These are phyloP conservation scores for Quercus agrifolia DNA, from an alignment of 306 rosid species.

Conservation along the genomic window DNA sequence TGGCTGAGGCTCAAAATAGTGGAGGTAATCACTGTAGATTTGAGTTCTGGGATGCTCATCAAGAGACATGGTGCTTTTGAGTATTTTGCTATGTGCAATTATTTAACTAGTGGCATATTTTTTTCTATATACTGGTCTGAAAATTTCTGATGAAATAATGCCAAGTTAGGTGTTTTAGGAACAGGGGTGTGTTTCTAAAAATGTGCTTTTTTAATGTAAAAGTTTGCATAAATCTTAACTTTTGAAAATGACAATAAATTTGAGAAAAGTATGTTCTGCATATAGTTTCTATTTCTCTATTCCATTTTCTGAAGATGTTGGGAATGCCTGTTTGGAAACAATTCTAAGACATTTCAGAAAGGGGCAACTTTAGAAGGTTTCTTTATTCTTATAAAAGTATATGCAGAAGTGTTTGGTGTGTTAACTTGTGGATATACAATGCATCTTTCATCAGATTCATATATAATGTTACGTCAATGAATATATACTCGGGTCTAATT, in stretches of 20 bases:
- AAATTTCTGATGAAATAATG: constrained; percentile 17
- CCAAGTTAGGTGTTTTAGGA: constrained; percentile 12
- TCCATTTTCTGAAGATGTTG: neutral
- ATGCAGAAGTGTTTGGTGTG: constrained; percentile 12
- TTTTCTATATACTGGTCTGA: constrained; percentile 17
- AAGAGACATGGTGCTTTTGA: constrained; percentile 7
- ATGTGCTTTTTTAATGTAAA: neutral
- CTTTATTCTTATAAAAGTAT: neutral
- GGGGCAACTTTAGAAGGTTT: neutral
- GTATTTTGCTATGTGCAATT: constrained; percentile 5
- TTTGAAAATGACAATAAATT: neutral
- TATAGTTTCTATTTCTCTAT: neutral
- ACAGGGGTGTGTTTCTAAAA: neutral
- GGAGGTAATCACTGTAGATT: constrained; percentile 59
- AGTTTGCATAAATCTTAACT: neutral
- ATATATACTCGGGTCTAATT: neutral
- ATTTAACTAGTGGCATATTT: constrained; percentile 7
- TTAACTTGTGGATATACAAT: neutral
- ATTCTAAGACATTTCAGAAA: neutral
- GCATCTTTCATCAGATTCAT: constrained; percentile 1
- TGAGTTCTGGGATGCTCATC: constrained; percentile 14
- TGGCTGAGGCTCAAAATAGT: constrained; percentile 68
- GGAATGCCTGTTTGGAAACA: neutral
- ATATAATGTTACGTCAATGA: neutral
- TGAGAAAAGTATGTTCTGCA: neutral